Conservation (phyloP, 2,329 filamentous ascomycete species). For the Hypoxylon sp. region DNA sequence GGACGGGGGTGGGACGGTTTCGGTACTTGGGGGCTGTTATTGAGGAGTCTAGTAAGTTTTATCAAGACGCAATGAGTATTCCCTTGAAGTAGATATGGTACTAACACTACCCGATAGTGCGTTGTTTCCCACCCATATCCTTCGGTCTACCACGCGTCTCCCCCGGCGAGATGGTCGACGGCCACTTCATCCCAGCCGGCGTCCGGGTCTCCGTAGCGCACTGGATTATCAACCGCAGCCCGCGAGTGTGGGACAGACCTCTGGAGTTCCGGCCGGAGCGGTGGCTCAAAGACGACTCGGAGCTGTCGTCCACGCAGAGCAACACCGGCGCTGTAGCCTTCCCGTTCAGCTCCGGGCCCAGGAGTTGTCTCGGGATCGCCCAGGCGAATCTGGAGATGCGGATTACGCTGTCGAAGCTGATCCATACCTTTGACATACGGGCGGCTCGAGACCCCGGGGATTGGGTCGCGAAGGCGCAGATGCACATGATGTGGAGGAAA, state of each 20-base stretch:
- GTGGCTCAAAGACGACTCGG: constrained; percentile 32
- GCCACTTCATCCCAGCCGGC: constrained; percentile 38
- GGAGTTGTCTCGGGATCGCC: constrained; percentile 40
- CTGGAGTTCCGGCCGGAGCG: constrained; percentile 41
- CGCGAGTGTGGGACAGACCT: constrained; percentile 36
- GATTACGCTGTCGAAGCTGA: constrained; percentile 40
- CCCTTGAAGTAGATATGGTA: no score
- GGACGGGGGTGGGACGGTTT: constrained; percentile 27
- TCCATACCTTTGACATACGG: constrained; percentile 38
- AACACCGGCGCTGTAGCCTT: constrained; percentile 20
- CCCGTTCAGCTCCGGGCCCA: constrained; percentile 40
- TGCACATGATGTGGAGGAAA: constrained; percentile 43
- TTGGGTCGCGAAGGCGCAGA: constrained; percentile 36
- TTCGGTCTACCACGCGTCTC: constrained; percentile 42
- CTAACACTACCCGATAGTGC: no score
- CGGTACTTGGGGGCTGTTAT: constrained; percentile 40
- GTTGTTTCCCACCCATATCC: constrained; percentile 38
- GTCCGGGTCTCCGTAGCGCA: constrained; percentile 35
- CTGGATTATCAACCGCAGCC: constrained; percentile 40
- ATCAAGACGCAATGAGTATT: no score
- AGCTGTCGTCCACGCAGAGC: not conserved
- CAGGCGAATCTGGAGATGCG: constrained; percentile 44
- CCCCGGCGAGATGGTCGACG: constrained; percentile 41
- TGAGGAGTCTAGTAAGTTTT: constrained; percentile 37
- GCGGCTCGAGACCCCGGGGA: constrained; percentile 30